Conservation (phyloP, 305 asterid genomes). For the Euphrasia arctica region DNA sequence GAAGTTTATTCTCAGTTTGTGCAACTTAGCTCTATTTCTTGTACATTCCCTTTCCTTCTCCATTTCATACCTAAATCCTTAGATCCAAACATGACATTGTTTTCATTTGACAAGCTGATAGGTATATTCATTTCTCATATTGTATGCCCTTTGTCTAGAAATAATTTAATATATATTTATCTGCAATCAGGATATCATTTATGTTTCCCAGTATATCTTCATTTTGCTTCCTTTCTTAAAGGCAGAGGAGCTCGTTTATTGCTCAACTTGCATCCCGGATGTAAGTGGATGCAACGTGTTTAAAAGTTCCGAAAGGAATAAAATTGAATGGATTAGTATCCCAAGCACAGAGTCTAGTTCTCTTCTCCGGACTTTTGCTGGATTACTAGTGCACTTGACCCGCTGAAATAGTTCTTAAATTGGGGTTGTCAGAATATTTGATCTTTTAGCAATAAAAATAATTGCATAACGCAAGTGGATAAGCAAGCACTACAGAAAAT, state of each 20-base stretch:
- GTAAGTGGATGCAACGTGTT: constrained; percentile 14
- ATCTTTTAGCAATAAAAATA: constrained; percentile 10
- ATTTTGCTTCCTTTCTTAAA: constrained; percentile 13
- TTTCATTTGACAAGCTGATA: constrained; percentile 18
- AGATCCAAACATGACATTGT: constrained; percentile 9
- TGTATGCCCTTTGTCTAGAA: constrained; percentile 7
- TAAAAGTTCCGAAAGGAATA: constrained; percentile 11
- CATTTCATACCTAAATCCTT: not conserved
- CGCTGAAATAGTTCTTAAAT: not conserved
- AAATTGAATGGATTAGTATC: constrained; percentile 9
- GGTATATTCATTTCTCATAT: constrained; percentile 10
- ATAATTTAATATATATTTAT: not conserved
- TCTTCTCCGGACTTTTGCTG: constrained; percentile 11
- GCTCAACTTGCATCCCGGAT: constrained; percentile 22
- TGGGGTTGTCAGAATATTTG: constrained; percentile 3
- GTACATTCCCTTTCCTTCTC: not conserved
- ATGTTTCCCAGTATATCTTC: constrained; percentile 10
- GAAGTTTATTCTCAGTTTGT: not conserved
- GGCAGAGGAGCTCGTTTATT: constrained; percentile 4
- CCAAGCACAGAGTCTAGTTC: constrained; percentile 14
- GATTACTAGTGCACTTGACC: constrained; percentile 12
- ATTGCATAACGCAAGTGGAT: constrained; percentile 4
- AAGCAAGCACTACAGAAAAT: not conserved
- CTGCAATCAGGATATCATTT: not conserved
- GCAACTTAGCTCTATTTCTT: not conserved